A percentile compares a stretch with the other conserved stretches of the same genome.
Evolutionary conservation across 2,329 filamentous ascomycete genomes (phyloP).

Genomic region (Huntiella bhutanensis): DNA sequence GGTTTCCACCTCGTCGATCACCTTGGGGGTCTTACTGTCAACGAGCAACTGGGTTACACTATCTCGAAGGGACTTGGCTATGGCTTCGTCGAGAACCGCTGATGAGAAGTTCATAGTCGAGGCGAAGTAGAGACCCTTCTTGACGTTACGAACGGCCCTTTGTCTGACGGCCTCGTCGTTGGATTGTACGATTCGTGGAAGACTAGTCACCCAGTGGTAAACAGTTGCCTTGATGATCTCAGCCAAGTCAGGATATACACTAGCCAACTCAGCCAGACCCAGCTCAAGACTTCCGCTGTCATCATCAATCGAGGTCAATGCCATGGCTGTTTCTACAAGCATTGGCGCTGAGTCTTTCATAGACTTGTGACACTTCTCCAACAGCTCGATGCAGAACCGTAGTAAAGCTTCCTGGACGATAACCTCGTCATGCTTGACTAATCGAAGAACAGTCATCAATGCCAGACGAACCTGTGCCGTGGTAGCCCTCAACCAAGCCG

Average conservation of each 20-base stretch:
- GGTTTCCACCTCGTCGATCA: slow-evolving; percentile 18
- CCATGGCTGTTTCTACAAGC: slow-evolving; percentile 64
- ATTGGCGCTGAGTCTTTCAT: slow-evolving; percentile 50
- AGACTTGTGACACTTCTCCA: slow-evolving; percentile 62
- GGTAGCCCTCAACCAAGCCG: slow-evolving; percentile 62
- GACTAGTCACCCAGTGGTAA: slow-evolving; percentile 62
- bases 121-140: slow-evolving; percentile 50
- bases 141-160: slow-evolving; percentile 55
- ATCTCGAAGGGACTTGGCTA: slow-evolving; percentile 54
- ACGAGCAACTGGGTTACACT: slow-evolving; percentile 32
- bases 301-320: slow-evolving; percentile 29
- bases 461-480: slow-evolving; percentile 66
- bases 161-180: slow-evolving; percentile 65
- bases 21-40: slow-evolving; percentile 16
- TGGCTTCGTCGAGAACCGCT: slow-evolving; percentile 43
- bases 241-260: slow-evolving; percentile 40
- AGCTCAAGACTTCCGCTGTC: slow-evolving; percentile 25
- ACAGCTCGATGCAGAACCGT: slow-evolving; percentile 50
- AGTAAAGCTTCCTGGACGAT: slow-evolving; percentile 52
- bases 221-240: slow-evolving; percentile 51
- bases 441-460: slow-evolving; percentile 54
- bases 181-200: slow-evolving; percentile 67
- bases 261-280: slow-evolving; percentile 40
- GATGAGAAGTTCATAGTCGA: slow-evolving; percentile 44
- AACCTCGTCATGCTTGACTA: slow-evolving; percentile 49